Percentiles rank a stretch among this genome's conserved stretches.
Conservation (phyloP, 1,284 basidiomycete genomes). For the Fomitopsis schrenkii region DNA sequence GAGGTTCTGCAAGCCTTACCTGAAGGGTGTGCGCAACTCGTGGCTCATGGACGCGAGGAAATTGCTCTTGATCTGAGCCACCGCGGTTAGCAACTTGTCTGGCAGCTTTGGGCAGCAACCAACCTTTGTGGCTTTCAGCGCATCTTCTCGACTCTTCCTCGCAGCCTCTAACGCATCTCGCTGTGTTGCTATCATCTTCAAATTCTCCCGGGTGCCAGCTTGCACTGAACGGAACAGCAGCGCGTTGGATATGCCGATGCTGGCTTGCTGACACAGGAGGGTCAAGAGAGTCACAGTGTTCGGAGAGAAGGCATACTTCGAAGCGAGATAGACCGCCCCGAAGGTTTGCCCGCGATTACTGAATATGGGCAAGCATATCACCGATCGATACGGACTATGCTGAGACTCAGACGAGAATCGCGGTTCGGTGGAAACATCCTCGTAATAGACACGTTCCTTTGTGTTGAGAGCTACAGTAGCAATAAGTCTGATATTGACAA, state of each 20-base stretch:
- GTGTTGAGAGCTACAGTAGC: conserved; percentile 51
- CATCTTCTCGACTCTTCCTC: conserved; percentile 63
- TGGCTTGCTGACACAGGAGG: conserved; percentile 67
- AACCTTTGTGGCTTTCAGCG: conserved; percentile 67
- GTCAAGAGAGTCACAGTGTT: conserved; percentile 59
- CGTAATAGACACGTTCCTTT: conserved; percentile 55
- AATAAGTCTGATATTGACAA: not conserved
- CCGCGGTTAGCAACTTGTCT: not conserved
- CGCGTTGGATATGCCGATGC: conserved; percentile 67
- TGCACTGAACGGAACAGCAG: conserved; percentile 70
- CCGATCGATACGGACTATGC: conserved; percentile 52
- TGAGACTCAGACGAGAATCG: conserved; percentile 64
- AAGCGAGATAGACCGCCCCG: conserved; percentile 46
- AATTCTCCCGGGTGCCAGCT: conserved; percentile 62
- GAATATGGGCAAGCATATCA: conserved; percentile 66
- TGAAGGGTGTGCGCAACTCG: conserved; percentile 68
- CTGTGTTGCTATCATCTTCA: conserved; percentile 71
- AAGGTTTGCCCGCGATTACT: conserved; percentile 67
- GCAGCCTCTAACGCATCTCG: conserved; percentile 63
- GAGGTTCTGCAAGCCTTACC: conserved; percentile 31
- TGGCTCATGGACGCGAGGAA: conserved; percentile 75
- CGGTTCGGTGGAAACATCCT: conserved; percentile 58
- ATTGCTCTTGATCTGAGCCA: conserved; percentile 61
- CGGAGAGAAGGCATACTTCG: conserved; percentile 58
- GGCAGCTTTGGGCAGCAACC: conserved; percentile 5